Evolutionary conservation across 352 stramenopile species (phyloP), one percentile per base, ranked within the genome.

Genomic region (Phytophthora kernoviae): DNA sequence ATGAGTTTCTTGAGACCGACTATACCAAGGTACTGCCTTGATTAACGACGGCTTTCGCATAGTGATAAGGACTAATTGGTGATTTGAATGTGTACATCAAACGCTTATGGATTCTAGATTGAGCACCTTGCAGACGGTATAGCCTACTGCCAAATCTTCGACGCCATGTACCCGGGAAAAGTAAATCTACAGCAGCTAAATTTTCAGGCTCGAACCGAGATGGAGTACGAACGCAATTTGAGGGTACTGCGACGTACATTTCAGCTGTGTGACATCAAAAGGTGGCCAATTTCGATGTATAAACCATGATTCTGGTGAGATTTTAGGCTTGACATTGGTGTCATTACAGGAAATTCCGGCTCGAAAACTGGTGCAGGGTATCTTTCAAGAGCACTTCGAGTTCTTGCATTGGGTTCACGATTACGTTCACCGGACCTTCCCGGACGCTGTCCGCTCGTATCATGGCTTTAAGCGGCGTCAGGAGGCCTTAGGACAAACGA

Each of bases 371-470:
- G 67, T 88, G 12, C 61, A 82, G 17, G 84, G 84, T 14, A 61
- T 91, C 10, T 93, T 93, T 51, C 84, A 93, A 27, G 84, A 91
- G 54, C 84, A 93, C 63, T 91, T 93, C 52, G 81, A 91, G 55
- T 91, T 93, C 40, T 69, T 93, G 42, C 79, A 93, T 54, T 93
- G 84, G 84, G 55, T 93, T 20, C 83, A 93, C 45, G 81, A 93
- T 58, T 88, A 91, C 55, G 79, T 87, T n/a, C 78, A 89, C 44
- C 78, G 81, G 47, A 92, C 70, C 18, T 90, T 78, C 44, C 80
- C 77, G 10, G 78, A 90, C 15, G 75, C 77, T 5, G 68, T 81
- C 26, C 70, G 71, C 33, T 82, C 74, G 32, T 85, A 87, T 39
- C 56, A 81, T 21, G 82, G 72, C 0, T 88, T 88, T 54, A 71